Evolutionary conservation across 2,329 filamentous ascomycete species (phyloP).

Genomic region (Elsinoe necatrix): DNA sequence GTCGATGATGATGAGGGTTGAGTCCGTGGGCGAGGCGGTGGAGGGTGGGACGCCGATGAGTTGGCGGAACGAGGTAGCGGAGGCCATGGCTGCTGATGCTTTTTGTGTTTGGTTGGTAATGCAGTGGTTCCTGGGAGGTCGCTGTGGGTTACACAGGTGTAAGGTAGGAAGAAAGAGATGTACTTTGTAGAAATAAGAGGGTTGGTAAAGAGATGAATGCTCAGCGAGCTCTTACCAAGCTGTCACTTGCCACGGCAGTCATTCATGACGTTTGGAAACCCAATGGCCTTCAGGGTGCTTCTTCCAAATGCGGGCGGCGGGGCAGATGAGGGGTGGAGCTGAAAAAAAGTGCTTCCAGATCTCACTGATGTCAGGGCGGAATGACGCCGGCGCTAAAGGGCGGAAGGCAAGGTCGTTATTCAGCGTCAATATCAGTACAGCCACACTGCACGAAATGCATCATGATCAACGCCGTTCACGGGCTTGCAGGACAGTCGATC

Average conservation of each 20-base stretch:
- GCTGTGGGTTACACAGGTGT: no score
- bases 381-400: neutral
- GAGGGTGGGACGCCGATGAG: slow-evolving; percentile 48
- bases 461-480: no score
- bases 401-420: neutral
- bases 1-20: slow-evolving; percentile 55
- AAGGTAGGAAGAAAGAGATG: no score
- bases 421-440: neutral
- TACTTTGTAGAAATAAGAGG: neutral
- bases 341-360: neutral
- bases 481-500: no score
- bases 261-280: neutral
- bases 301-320: neutral
- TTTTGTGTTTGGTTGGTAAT: no score
- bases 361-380: neutral
- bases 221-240: neutral
- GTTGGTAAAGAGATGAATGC: neutral
- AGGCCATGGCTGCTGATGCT: slow-evolving; percentile 14
- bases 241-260: neutral
- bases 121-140: no score
- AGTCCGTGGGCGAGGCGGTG: slow-evolving; percentile 50
- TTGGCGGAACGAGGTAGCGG: slow-evolving; percentile 39
- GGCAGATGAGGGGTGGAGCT: neutral
- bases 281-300: neutral
- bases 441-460: no score